Percentiles rank a stretch among this genome's conserved stretches.
Evolutionary conservation across 1,139 yeast genomes (phyloP).

Genomic region (Debaryomyces singareniensis): DNA sequence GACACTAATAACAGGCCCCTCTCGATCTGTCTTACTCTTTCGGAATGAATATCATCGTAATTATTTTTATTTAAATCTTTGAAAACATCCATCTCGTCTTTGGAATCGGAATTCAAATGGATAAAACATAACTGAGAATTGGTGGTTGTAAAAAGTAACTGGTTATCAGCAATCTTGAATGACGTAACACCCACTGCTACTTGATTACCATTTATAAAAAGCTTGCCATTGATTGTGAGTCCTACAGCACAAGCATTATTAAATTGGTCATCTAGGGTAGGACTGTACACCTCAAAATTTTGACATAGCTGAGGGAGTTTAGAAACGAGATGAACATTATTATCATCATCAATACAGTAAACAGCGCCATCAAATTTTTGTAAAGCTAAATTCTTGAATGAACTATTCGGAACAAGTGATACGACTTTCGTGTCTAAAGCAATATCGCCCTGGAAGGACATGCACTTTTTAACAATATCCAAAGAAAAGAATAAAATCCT

Average conservation of each 20-base stretch:
- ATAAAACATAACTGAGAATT: conserved; percentile 79
- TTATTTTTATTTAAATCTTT: conserved; percentile 13
- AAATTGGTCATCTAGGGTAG: conserved; percentile 18
- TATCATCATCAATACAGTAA: conserved; percentile 26
- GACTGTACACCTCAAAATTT: conserved; percentile 47
- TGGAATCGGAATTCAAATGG: conserved; percentile 48
- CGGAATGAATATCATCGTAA: conserved; percentile 41
- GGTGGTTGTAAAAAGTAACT: conserved; percentile 80
- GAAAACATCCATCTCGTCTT: conserved; percentile 14
- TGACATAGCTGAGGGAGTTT: conserved; percentile 67
- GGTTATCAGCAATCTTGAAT: conserved; percentile 62
- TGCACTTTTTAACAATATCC: too few species aligned
- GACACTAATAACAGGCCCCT: conserved; percentile 82
- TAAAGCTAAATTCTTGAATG: conserved; percentile 45
- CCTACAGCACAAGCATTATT: conserved; percentile 48
- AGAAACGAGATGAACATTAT: conserved; percentile 25
- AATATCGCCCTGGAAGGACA: conserved; percentile 19
- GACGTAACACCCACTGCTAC: conserved; percentile 83
- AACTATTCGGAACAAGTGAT: conserved; percentile 49
- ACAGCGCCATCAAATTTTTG: conserved; percentile 65
- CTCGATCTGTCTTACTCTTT: conserved; percentile 82
- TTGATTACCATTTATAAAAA: conserved; percentile 57
- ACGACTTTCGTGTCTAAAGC: conserved; percentile 48
- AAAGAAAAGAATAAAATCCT: conserved; percentile 46
- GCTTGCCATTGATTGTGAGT: conserved; percentile 63